Conservation (phyloP, 225 moss, liverwort and hornwort genomes). For the Marchantia polymorpha region DNA sequence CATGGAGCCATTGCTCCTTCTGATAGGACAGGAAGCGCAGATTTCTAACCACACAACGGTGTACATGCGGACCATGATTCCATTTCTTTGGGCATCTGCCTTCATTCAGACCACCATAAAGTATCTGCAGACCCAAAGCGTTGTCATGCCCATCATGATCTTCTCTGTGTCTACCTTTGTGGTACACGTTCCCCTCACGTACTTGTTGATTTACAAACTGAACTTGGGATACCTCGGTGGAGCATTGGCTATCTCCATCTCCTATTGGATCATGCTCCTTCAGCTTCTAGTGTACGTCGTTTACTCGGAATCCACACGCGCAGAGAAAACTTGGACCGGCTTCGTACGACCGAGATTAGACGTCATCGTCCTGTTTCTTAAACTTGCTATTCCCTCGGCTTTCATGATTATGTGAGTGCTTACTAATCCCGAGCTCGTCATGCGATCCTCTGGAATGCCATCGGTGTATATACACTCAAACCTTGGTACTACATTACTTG, state of each 20-base stretch:
- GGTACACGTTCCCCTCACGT: conserved; percentile 27
- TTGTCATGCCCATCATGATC: conserved; percentile 37
- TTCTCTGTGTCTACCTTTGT: conserved; percentile 23
- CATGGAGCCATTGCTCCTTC: conserved; percentile 28
- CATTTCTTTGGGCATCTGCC: conserved; percentile 33
- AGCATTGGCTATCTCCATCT: conserved; percentile 53
- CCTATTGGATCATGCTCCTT: conserved; percentile 65
- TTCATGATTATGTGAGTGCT: conserved; percentile 74
- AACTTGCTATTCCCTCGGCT: conserved; percentile 68
- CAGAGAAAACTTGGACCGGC: conserved; percentile 61
- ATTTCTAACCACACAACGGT: conserved; percentile 17
- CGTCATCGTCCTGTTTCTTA: conserved; percentile 51
- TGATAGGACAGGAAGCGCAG: conserved; percentile 32
- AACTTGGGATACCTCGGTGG: conserved; percentile 26
- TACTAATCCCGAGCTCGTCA: not conserved
- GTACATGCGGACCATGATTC: conserved; percentile 27
- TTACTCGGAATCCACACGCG: conserved; percentile 16
- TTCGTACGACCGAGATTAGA: conserved; percentile 50
- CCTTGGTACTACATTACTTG: not conserved
- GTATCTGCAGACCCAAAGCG: conserved; percentile 35
- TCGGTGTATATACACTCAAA: not conserved
- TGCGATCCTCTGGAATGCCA: not conserved
- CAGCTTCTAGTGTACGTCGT: conserved; percentile 48
- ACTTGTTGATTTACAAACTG: conserved; percentile 23
- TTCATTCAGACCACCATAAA: conserved; percentile 32